A percentile compares a stretch with the other conserved stretches of the same genome.
Evolutionary conservation across 2,329 filamentous ascomycete species (phyloP).

Genomic region (Pseudocercospora macadamiae): DNA sequence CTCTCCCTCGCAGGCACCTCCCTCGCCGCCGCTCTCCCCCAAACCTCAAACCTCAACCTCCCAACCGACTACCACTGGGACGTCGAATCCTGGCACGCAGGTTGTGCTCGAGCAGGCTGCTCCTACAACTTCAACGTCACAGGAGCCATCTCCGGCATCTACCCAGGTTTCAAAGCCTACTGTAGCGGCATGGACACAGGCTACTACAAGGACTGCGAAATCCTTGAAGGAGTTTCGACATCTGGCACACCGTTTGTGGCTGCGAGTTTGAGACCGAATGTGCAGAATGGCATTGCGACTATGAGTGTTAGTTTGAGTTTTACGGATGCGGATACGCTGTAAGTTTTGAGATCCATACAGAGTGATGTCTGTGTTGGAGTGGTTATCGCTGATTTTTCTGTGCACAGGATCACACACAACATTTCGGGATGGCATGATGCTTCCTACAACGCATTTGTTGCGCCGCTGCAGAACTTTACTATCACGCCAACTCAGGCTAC

Average conservation of each 20-base stretch:
- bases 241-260: conserved; percentile 12
- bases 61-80: conserved; percentile 13
- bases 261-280: conserved; percentile 7
- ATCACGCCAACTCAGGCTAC: not conserved
- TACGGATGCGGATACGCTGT: conserved; percentile 10
- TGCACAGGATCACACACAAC: conserved; percentile 12
- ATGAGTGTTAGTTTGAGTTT: conserved; percentile 19
- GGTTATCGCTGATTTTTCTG: not conserved
- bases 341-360: not conserved
- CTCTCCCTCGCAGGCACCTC: conserved; percentile 2
- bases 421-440: conserved; percentile 14
- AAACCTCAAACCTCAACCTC: not conserved
- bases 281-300: conserved; percentile 1
- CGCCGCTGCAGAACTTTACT: conserved; percentile 14
- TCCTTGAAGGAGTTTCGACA: conserved; percentile 9
- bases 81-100: conserved; percentile 16
- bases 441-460: conserved; percentile 18
- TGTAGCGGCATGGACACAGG: conserved; percentile 16
- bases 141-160: not conserved
- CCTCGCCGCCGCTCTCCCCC: conserved; percentile 3
- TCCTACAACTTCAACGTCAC: conserved; percentile 23
- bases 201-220: conserved; percentile 16
- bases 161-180: conserved; percentile 20
- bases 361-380: not conserved
- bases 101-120: conserved; percentile 14